A percentile compares a stretch with the other conserved stretches of the same genome.
Evolutionary conservation across 2,329 filamentous ascomycete species (phyloP).

Genomic region (Trichothecium roseum): DNA sequence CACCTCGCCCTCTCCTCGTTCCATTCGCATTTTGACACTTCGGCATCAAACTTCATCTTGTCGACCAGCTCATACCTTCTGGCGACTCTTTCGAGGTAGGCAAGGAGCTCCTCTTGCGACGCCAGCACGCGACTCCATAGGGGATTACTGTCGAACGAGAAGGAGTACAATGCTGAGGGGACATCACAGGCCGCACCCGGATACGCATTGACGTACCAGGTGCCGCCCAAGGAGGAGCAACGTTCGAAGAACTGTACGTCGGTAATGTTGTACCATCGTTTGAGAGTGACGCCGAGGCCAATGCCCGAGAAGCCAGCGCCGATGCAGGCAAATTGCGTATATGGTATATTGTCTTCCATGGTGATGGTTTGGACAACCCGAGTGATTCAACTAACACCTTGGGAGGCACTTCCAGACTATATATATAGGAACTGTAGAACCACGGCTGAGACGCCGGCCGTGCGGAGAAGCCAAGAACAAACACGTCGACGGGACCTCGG

Average conservation of each 20-base stretch:
- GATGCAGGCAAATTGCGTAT: conserved; percentile 32
- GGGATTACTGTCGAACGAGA: conserved; percentile 48
- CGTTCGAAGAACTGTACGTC: conserved; percentile 53
- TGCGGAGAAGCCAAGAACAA: no score
- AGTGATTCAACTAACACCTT: no score
- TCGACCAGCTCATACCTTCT: conserved; percentile 27
- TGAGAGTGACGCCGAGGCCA: conserved; percentile 47
- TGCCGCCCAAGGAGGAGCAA: conserved; percentile 47
- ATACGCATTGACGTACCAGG: conserved; percentile 55
- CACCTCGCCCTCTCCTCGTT: conserved; percentile 21
- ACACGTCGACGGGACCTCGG: no score
- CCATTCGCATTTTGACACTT: conserved; percentile 28
- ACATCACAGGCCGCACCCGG: conserved; percentile 46
- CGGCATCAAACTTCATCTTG: conserved; percentile 26
- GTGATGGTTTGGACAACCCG: no score
- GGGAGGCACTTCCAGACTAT: no score
- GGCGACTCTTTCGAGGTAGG: conserved; percentile 45
- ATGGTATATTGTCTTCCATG: neutral
- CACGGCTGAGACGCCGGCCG: no score
- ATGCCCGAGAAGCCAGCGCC: conserved; percentile 56
- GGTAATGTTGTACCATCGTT: conserved; percentile 44
- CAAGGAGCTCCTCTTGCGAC: conserved; percentile 41
- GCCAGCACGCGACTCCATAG: conserved; percentile 50
- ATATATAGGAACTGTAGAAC: no score
- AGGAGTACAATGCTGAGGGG: conserved; percentile 50